Base-by-base conservation (phyloP, 2,329 filamentous ascomycete species). In the Drechslerella stenobrocha region DNA sequence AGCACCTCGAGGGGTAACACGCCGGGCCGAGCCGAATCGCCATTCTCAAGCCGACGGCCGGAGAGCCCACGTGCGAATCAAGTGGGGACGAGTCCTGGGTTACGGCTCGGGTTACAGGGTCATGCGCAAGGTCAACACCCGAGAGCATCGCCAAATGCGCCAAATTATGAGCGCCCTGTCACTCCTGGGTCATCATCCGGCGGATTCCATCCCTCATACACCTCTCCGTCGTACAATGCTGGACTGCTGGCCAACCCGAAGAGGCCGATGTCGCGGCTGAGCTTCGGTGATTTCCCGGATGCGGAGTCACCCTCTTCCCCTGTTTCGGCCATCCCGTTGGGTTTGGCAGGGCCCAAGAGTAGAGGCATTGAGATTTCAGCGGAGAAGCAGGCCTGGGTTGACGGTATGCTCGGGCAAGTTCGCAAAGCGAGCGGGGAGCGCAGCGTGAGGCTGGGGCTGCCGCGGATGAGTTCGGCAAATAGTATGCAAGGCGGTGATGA, bases 321-420 rank as follows among this genome's bases (percentile, higher is more conserved):
- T 11, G 61, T 59, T 20, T 69, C 61, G 7, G 60, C 70, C 1
- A 81, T 79, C 72, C 80, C 81, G 6, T 80, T 89, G 4, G 87
- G 87, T 3, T 82, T 90, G 48, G 87, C 87, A 0, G 88, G 88
- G 0, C 87, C 87, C 0, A 83, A 82, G 46, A 80, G 81, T 32
- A 87, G 83, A 75, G 83, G 82, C 70, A 81, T 83, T 42, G 82
- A 81, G 74, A 87, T 84, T 77, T 88, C 84, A 58, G 84, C 86
- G 57, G 86, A 90, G 76, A 89, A 87, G 74, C 81, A 84, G 61
- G 84, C 86, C 35, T 93, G 89, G 89, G 87, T 93, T 7, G 87
- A 91, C 75, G 88, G 85, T 69, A 87, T 93, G 78, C 87, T 90
- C 77, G 87, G 89, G 73, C 87, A 89, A 74, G 89, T 90, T 37